Base-by-base conservation (phyloP, 2,329 filamentous ascomycete genomes). In the Aspergillus sp. region DNA sequence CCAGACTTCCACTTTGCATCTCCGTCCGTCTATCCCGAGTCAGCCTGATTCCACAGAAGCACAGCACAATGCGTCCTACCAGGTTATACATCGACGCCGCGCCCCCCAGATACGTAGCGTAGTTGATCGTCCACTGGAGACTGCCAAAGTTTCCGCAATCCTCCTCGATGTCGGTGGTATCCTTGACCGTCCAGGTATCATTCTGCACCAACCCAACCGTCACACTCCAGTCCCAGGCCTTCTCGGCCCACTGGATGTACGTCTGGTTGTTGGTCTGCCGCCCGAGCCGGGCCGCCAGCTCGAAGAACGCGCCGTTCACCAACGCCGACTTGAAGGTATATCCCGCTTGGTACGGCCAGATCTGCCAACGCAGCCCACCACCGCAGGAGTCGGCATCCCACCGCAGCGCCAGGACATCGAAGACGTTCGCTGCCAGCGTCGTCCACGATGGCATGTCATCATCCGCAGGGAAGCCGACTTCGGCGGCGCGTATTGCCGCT, bases 401-500 rank as follows among this genome's bases (percentile, higher is more conserved):
- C 19, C 89, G 82, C 14, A 71, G 71, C 3, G 82, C 82, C 64
- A 89, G 89, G 50, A 86, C 83, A 73, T 92, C 89, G 70, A 91
- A 93, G 7, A 90, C 87, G 14, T 85, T 86, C 70, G 90, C 87
- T 1, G 81, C 85, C 21, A 93, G 78, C 9, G 84, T 82, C 20
- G 92, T 78, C 88, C 88, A 95, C 58, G 87, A 84, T 1, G 87
- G 83, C 52, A 85, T 66, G 53, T 80, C 81, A 0, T 81, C 77
- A 3, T 88, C 88, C 62, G 89, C 80, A 1, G 86, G 86, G 62
- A 88, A 92, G 58, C 82, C 84, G 63, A 85, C 84, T 71, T 94
- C 89, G 34, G 86, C 86, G 2, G 89, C 89, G 5, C 81, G 80
- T 80, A 94, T 87, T 55, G 86, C 87, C 1, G 88, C 82, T 76